These are phyloP conservation scores for Jaltomata sinuosa DNA, from an alignment of 257 asterid genomes.

Conservation along the genomic window DNA sequence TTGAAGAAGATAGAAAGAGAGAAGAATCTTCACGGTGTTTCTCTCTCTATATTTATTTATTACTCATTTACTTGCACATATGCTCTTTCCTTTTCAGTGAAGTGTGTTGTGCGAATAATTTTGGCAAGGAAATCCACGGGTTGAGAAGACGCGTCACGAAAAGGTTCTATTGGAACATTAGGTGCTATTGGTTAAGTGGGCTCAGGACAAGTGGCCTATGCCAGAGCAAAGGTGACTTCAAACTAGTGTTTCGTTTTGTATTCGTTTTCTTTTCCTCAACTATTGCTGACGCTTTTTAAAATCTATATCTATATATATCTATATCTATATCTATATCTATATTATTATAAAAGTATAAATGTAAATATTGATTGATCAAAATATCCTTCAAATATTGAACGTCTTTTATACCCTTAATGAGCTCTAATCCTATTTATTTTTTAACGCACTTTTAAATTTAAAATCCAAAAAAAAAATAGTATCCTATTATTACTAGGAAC, in stretches of 20 bases:
- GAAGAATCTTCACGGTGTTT: background rate
- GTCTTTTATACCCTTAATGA: no score
- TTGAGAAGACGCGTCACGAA: slow-evolving; percentile 1
- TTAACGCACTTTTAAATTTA: no score
- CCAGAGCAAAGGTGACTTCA: background rate
- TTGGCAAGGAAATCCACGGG: slow-evolving; percentile 9
- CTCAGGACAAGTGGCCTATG: background rate
- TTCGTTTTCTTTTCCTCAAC: no score
- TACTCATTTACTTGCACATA: background rate
- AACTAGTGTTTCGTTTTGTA: background rate
- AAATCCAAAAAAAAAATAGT: no score
- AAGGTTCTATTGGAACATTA: slow-evolving; percentile 7
- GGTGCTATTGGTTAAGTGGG: background rate
- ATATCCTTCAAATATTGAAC: no score
- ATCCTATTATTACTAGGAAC: no score
- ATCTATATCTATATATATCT: no score
- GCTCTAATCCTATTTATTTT: no score
- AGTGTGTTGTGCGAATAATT: background rate
- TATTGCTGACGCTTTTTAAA: no score
- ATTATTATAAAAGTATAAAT: no score
- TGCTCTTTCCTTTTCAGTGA: background rate
- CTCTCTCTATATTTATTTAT: background rate
- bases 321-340: no score
- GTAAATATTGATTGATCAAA: no score
- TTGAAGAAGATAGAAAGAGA: slow-evolving; percentile 1